These are phyloP conservation scores for Phyllosticta citrichinensis DNA, from an alignment of 2,329 filamentous ascomycete genomes.

Conservation along the genomic window DNA sequence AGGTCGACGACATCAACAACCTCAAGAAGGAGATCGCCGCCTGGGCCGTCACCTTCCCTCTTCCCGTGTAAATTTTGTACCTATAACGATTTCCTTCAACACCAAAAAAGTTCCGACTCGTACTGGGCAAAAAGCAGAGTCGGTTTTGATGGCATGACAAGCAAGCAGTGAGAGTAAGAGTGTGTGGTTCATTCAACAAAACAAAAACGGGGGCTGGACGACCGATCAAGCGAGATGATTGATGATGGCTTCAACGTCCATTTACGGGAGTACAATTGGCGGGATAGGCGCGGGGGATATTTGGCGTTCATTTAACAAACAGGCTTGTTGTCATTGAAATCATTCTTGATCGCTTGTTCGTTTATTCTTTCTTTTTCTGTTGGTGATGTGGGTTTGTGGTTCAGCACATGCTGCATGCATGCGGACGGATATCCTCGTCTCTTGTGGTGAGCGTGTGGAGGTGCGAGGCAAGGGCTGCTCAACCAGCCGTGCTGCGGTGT, in stretches of 20 bases:
- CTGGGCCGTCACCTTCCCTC: slow-evolving; percentile 86
- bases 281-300: neutral
- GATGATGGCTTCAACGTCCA: slow-evolving; percentile 8
- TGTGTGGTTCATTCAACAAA: slow-evolving; percentile 1
- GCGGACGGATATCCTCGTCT: no score
- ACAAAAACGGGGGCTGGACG: slow-evolving; percentile 1
- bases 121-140: neutral
- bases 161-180: neutral
- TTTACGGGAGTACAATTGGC: slow-evolving; percentile 1
- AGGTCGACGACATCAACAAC: slow-evolving; percentile 69
- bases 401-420: no score
- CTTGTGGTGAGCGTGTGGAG: no score
- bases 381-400: no score
- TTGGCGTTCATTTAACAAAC: neutral
- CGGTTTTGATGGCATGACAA: neutral
- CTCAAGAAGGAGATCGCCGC: slow-evolving; percentile 80
- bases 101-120: neutral
- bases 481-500: no score
- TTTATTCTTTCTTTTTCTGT: no score
- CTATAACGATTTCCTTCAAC: neutral
- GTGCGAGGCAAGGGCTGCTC: no score
- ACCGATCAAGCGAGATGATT: neutral
- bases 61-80: slow-evolving; percentile 54
- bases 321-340: no score
- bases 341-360: no score